These are phyloP conservation scores for Aspergillus coremiiformis DNA, from an alignment of 495 filamentous ascomycete genomes.

Conservation along the genomic window DNA sequence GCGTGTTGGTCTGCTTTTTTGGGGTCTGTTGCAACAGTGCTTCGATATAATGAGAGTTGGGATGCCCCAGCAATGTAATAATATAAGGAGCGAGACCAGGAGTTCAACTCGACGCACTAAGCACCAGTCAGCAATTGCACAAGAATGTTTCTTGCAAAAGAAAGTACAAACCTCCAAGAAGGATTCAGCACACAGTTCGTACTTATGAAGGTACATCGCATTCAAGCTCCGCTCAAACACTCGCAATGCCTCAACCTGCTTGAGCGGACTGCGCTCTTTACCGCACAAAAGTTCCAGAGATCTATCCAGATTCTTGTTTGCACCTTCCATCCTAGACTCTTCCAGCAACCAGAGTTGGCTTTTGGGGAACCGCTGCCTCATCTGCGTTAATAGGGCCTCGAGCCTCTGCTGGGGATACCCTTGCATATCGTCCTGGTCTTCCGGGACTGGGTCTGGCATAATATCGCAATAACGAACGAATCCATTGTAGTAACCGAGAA, in stretches of 20 bases:
- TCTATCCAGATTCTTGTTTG: slow-evolving; percentile 57
- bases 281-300: slow-evolving; percentile 57
- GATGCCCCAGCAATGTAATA: slow-evolving; percentile 78
- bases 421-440: slow-evolving; percentile 46
- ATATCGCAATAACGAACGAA: slow-evolving; percentile 84
- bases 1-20: slow-evolving; percentile 46
- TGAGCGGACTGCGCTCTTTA: slow-evolving; percentile 62
- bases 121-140: slow-evolving; percentile 1
- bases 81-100: slow-evolving; percentile 85
- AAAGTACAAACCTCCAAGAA: slow-evolving; percentile 53
- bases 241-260: slow-evolving; percentile 71
- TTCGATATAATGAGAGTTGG: slow-evolving; percentile 73
- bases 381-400: slow-evolving; percentile 56
- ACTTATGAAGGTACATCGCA: slow-evolving; percentile 70
- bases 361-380: slow-evolving; percentile 73
- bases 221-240: slow-evolving; percentile 80
- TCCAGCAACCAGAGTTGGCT: slow-evolving; percentile 84
- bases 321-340: slow-evolving; percentile 72
- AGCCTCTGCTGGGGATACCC: slow-evolving; percentile 70
- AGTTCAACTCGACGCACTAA: slow-evolving; percentile 73
- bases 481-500: slow-evolving; percentile 83
- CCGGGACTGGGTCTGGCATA: slow-evolving; percentile 50
- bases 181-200: slow-evolving; percentile 58
- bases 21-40: slow-evolving; percentile 39
- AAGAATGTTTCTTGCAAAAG: background rate